Base-by-base conservation (phyloP, 2,329 filamentous ascomycete genomes). In the Colletotrichum sp. region DNA sequence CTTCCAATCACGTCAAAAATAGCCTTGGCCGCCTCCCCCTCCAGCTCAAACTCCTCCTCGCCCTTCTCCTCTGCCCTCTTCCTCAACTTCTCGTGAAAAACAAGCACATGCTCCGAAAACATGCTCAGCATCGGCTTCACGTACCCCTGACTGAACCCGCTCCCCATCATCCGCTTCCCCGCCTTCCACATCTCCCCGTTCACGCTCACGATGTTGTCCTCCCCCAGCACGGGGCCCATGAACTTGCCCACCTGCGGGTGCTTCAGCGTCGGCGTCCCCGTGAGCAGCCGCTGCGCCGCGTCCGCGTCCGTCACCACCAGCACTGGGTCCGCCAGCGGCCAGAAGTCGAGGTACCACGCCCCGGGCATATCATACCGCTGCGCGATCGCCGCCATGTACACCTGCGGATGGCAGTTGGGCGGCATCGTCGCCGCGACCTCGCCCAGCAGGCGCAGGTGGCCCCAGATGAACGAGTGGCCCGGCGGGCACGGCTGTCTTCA, bases 331-430 rank as follows among this genome's bases (percentile, higher is more conserved):
- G 76, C 78, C 18, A 84, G 75, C n/a, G 81, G 80, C 34, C 79
- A 81, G 5, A 82, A 21, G 62, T 84, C 82, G 55, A 84, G 76
- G 55, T 83, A 84, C 49, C 82, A 80, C 10, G 84, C 80, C 16
- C 81, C 82, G 1, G 81, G 80, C 12, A 84, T 75, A 10, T 79
- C 66, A 18, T 77, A 75, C 28, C 76, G 77, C 12, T 78, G 75
- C 8, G 78, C 71, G 18, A 81, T 75, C 34, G 78, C 71, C 16
- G 80, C 80, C 30, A 77, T 70, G 67, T 76, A 77, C 16, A 63
- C 39, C 68, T 81, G 80, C 5, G 79, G 78, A 60, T 81, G 79
- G 36, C 57, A 75, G 64, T 79, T 76, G 13, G 78, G 73, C 21
- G 80, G 81, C 30, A 81, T 74, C 21, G 26, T 26, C 10, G 69